phyloP scores from a whole-genome alignment of 352 stramenopile genomes.

The Phytophthora melonis region DNA sequence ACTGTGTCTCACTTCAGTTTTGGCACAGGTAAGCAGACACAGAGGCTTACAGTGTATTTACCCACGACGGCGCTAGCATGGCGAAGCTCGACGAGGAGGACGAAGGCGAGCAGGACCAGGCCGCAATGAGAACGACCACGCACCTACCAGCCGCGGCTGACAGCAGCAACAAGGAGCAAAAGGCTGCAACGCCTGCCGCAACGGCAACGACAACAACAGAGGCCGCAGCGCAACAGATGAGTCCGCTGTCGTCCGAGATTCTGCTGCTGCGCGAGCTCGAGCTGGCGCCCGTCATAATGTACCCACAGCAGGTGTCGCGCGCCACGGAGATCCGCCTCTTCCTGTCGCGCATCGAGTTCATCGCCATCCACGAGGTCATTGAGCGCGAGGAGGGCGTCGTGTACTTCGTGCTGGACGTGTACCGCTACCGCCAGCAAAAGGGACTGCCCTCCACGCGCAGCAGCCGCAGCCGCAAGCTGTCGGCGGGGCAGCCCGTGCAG shows the following conservation, averaged over 20 bases:
- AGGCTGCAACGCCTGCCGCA: background rate
- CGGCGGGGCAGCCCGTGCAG: constrained; percentile 18
- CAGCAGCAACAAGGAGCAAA: background rate
- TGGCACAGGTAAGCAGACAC: background rate
- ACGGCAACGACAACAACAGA: constrained; percentile 11
- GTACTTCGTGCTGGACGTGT: constrained; percentile 74
- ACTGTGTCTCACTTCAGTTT: constrained; percentile 31
- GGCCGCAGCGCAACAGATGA: constrained; percentile 8
- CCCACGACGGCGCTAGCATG: constrained; percentile 7
- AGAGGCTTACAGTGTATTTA: background rate
- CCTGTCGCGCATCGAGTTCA: constrained; percentile 65
- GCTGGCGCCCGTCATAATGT: constrained; percentile 54
- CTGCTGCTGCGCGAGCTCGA: constrained; percentile 45
- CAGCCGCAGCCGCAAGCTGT: constrained; percentile 22
- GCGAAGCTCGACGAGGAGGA: constrained; percentile 20
- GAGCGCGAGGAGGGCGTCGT: constrained; percentile 56
- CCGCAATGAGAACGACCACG: background rate
- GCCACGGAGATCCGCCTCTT: constrained; percentile 66
- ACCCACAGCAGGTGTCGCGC: constrained; percentile 61
- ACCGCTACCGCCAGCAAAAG: constrained; percentile 64
- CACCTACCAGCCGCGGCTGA: background rate
- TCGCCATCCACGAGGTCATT: constrained; percentile 62
- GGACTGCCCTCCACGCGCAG: constrained; percentile 48
- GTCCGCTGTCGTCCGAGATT: constrained; percentile 33
- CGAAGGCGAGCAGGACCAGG: constrained; percentile 19